Percentiles rank a stretch among this genome's conserved stretches.
phyloP scores from a whole-genome alignment of 1,284 basidiomycete genomes.

The Marasmius fiardii region DNA sequence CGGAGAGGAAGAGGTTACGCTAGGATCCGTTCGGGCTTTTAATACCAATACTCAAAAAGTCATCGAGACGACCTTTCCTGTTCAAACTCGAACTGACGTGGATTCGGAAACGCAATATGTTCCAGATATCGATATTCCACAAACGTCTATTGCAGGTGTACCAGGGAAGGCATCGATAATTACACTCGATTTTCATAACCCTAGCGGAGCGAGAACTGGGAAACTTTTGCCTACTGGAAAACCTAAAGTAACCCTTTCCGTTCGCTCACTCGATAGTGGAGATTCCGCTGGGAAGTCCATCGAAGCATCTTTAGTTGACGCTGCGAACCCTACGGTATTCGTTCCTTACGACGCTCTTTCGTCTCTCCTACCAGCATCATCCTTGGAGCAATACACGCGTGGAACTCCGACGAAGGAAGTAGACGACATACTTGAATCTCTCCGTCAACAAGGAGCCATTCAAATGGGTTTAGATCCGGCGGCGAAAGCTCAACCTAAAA shows the following conservation, averaged over 20 bases:
- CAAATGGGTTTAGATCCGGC: constrained; percentile 63
- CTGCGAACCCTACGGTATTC: constrained; percentile 73
- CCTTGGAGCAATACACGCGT: background rate
- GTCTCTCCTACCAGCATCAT: constrained; percentile 23
- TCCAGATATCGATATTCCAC: constrained; percentile 46
- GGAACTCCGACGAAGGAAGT: constrained; percentile 1
- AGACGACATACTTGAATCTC: constrained; percentile 39
- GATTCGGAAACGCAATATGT: background rate
- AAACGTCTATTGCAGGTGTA: constrained; percentile 62
- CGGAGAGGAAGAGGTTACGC: background rate
- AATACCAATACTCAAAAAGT: constrained; percentile 70
- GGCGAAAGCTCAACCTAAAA: constrained; percentile 68
- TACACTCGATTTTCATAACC: constrained; percentile 61
- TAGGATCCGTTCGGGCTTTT: constrained; percentile 43
- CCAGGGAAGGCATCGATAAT: constrained; percentile 63
- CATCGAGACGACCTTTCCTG: constrained; percentile 64
- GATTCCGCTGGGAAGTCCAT: constrained; percentile 21
- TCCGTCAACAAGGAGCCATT: constrained; percentile 54
- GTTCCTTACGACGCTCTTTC: constrained; percentile 40
- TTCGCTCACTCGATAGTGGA: background rate
- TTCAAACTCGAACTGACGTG: constrained; percentile 19
- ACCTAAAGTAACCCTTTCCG: constrained; percentile 39
- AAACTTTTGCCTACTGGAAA: constrained; percentile 63
- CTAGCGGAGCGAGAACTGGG: constrained; percentile 68
- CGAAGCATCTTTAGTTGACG: constrained; percentile 59